Evolutionary conservation across 1,139 yeast species (phyloP).

Genomic region (Lizanozyma gosingica): DNA sequence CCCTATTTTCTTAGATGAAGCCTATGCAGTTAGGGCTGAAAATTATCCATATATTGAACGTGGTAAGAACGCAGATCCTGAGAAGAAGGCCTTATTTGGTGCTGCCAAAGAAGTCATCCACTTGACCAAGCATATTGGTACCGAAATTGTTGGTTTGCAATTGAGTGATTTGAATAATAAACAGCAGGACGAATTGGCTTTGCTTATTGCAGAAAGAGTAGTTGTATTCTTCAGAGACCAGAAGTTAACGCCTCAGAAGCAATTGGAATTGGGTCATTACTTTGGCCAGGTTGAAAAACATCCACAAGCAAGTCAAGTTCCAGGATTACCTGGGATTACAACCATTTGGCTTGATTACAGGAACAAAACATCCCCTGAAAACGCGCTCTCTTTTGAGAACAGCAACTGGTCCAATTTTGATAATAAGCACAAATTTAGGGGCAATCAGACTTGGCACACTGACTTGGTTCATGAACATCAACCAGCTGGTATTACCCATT

Average conservation of each 20-base stretch:
- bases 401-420: too few relatives aligned
- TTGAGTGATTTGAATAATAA: constrained; percentile 37
- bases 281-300: constrained; percentile 40
- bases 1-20: constrained; percentile 48
- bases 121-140: constrained; percentile 42
- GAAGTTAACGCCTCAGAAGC: constrained; percentile 36
- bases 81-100: constrained; percentile 42
- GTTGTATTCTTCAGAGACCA: constrained; percentile 42
- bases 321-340: constrained; percentile 37
- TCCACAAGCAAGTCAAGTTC: constrained; percentile 31
- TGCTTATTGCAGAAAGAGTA: constrained; percentile 42
- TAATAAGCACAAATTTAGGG: too few relatives aligned
- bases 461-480: constrained; percentile 39
- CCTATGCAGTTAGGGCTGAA: constrained; percentile 31
- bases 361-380: too few relatives aligned
- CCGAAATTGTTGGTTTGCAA: constrained; percentile 50
- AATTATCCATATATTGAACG: constrained; percentile 36
- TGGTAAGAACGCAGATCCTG: constrained; percentile 43
- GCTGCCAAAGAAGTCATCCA: constrained; percentile 42
- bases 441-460: too few relatives aligned
- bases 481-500: constrained; percentile 41
- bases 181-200: constrained; percentile 46
- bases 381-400: too few relatives aligned
- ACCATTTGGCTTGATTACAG: constrained; percentile 45
- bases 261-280: constrained; percentile 34